A percentile compares a stretch with the other conserved stretches of the same genome.
phyloP scores from a whole-genome alignment of 1,139 yeast species.

The Sugiyamaella grinbergsii region DNA sequence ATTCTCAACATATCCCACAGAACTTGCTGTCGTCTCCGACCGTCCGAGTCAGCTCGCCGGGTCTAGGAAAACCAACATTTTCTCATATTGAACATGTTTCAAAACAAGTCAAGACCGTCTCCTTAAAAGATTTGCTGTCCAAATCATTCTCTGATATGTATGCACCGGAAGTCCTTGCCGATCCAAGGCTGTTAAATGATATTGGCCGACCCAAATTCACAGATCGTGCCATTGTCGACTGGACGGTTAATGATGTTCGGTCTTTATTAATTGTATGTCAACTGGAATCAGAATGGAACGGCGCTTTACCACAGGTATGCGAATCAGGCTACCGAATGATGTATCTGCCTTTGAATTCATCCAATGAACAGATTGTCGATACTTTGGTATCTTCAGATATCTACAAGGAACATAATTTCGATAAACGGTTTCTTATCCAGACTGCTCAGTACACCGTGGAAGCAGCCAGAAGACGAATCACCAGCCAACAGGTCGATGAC shows the following conservation, averaged over 20 bases:
- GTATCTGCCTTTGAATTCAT: conserved; percentile 53
- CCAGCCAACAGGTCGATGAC: background rate
- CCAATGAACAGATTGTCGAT: conserved; percentile 52
- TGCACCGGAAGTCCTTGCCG: conserved; percentile 49
- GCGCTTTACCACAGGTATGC: conserved; percentile 50
- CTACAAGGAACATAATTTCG: conserved; percentile 60
- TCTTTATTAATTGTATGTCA: conserved; percentile 57
- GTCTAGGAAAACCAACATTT: conserved; percentile 9
- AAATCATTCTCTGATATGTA: conserved; percentile 55
- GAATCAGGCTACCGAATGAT: conserved; percentile 48
- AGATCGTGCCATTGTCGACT: conserved; percentile 58
- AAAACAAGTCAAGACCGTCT: conserved; percentile 1
- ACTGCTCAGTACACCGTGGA: conserved; percentile 62
- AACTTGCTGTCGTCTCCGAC: conserved; percentile 8
- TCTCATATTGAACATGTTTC: conserved; percentile 15
- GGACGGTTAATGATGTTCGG: conserved; percentile 67
- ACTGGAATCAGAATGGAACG: conserved; percentile 56
- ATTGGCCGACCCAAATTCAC: conserved; percentile 65
- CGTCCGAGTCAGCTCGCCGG: conserved; percentile 13
- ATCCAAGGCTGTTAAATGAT: conserved; percentile 45
- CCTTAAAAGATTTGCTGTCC: conserved; percentile 43
- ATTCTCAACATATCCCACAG: conserved; percentile 10
- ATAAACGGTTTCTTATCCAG: conserved; percentile 52
- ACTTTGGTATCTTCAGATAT: conserved; percentile 57
- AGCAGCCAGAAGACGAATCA: conserved; percentile 52